Evolutionary conservation across 495 filamentous ascomycete genomes (phyloP), one percentile per base, ranked within the genome.

Genomic region (Aspergillus saccharolyticus): DNA sequence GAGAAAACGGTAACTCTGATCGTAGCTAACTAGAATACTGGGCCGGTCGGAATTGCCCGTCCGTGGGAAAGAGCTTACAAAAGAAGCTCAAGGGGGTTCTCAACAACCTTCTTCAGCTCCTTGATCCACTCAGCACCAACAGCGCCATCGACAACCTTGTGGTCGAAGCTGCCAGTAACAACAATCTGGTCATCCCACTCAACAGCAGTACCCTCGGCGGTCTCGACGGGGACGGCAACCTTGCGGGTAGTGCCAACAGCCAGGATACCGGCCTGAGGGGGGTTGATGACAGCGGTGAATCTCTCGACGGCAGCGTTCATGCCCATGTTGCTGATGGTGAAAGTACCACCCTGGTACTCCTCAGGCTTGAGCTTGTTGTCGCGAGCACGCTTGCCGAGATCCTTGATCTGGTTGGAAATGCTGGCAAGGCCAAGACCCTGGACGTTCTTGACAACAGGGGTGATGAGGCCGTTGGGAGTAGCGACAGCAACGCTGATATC

Each of bases 301-400:
- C 90, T 85, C 70, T 97, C 91, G 60, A 99, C 85, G 42, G 95
- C 95, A 10, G 85, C 65, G 82, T 99, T 99, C 94, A 97, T 97
- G 70, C 95, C 95, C 95, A 99, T 96, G 85, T 99, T 99, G 78
- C 88, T 93, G 78, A 99, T 99, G 70, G 93, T 96, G 78, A 99
- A 96, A 63, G 91, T 96, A 71, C 95, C 95, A 45, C 95, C 95
- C 78, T 97, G 93, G 85, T 93, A 99, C 75, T 99, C 91, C 72
- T 99, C 91, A 28, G 95, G 95, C 85, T 97, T 97, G 62, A 99
- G 89, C 85, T 97, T 99, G 77, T 91, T 90, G 58, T 97, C 95
- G 50, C 88, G 82, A 44, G 94, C 95, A 71, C 91, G 91, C 83
- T 94, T 96, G 69, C 90, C 91, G 25, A 99, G 87, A 64, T 96